A percentile compares a stretch with the other conserved stretches of the same genome.
Evolutionary conservation across 2,329 filamentous ascomycete species (phyloP).

Genomic region (Cladophialophora psammophila): DNA sequence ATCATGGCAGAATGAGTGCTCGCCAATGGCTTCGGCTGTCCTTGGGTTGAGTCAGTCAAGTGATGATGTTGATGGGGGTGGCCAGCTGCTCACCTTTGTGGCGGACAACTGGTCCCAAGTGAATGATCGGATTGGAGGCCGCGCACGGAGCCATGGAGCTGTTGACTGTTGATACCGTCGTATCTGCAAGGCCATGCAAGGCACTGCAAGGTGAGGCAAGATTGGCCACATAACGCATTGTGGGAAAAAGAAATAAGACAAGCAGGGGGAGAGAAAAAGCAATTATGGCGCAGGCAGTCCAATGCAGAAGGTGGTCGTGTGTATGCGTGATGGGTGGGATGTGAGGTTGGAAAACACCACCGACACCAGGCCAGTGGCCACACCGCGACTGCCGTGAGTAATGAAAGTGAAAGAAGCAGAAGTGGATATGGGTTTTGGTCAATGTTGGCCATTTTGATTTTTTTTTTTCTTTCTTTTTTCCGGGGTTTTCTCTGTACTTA

Average conservation of each 20-base stretch:
- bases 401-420: not conserved
- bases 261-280: not conserved
- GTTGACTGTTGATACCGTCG: not conserved
- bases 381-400: not conserved
- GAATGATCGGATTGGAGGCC: not conserved
- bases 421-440: conserved; percentile 3
- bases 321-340: not conserved
- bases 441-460: conserved; percentile 15
- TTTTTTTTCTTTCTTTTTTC: conserved; percentile 1
- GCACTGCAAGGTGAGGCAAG: conserved; percentile 8
- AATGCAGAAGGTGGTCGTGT: conserved; percentile 11
- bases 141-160: not conserved
- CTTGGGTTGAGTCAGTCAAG: not conserved
- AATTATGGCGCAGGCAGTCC: not conserved
- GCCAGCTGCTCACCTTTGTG: not conserved
- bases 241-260: not conserved
- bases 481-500: conserved; percentile 22
- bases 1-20: not conserved
- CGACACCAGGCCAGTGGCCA: not conserved
- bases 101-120: not conserved
- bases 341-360: not conserved
- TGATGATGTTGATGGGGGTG: not conserved
- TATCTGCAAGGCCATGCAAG: conserved; percentile 4
- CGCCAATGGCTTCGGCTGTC: not conserved
- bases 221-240: not conserved